Base-by-base conservation (phyloP, 768 basidiomycete genomes). In the Hemileccinum rubropunctum region DNA sequence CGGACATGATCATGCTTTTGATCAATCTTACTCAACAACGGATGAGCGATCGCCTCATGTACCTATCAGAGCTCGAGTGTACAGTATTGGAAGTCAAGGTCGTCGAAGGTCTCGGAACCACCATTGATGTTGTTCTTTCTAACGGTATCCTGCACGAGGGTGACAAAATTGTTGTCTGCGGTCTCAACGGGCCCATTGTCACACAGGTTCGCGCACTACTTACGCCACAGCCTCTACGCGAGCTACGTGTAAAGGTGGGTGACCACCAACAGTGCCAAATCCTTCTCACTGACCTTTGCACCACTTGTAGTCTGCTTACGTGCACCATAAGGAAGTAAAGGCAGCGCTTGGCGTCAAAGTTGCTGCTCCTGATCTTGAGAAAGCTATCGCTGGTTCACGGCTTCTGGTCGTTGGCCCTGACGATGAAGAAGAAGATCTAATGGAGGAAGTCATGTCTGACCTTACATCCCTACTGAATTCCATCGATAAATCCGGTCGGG, bases 41-140 rank as follows among this genome's bases (percentile, higher is more conserved):
- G 52, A 97, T 98, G 95, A 93, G 88, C 68, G 91, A 95, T 67
- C 82, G 88, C 37, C 78, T 99, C 53, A 99, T 98, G 97, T 99
- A 98, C 72, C 80, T 98, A 52, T 91, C 93, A 27, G 94, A 97
- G 64, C 77, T 98, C 38, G 94, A 98, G 72, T 98, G 95, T 69
- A 99, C 97, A 6, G 92, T 99, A 11, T 81, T 99, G 50, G 97
- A 98, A 70, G 97, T 98, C 67, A 99, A 99, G 78, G 91, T 98
- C 54, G 83, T 98, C 58, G 97, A 99, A 71, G 97, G 97, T 61
- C 76, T 98, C 42, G 97, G 97, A 27, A 98, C 95, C 26, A 98
- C 97, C 0, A 92, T 98, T 60, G 95, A 98, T 73, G 93, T 98
- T 17, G 84, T 98, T 26, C 76, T 98, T 50, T 93, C 91, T 13